Evolutionary conservation across 2,329 filamentous ascomycete genomes (phyloP).

Genomic region (Xylariaceae sp.): DNA sequence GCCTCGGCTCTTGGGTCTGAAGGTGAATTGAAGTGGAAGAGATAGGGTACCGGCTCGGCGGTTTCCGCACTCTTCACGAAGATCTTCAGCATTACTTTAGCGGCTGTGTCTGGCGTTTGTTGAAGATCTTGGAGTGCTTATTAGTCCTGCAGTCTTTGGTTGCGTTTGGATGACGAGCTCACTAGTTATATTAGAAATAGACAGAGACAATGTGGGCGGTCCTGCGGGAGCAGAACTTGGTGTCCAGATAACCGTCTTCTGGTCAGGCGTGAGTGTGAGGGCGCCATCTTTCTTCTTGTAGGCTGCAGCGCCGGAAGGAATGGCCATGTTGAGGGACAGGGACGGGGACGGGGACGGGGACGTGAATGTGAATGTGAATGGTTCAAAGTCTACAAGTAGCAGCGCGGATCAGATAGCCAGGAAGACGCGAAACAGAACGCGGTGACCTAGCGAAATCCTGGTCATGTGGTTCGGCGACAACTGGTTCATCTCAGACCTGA

Average conservation of each 20-base stretch:
- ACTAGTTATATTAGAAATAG: constrained; percentile 78
- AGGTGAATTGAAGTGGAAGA: constrained; percentile 84
- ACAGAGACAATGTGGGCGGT: constrained; percentile 63
- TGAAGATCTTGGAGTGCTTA: constrained; percentile 67
- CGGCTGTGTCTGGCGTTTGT: constrained; percentile 80
- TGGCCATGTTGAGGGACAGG: constrained; percentile 44
- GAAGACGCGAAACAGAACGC: neutral
- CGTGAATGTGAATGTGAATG: neutral
- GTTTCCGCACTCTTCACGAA: constrained; percentile 65
- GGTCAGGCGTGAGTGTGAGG: constrained; percentile 69
- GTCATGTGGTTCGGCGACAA: neutral
- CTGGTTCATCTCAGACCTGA: neutral
- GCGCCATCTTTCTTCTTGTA: constrained; percentile 97
- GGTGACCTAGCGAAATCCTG: neutral
- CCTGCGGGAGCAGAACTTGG: constrained; percentile 59
- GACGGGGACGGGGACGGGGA: neutral
- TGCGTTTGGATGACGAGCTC: constrained; percentile 34
- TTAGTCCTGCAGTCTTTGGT: constrained; percentile 9
- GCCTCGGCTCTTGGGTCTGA: constrained; percentile 76
- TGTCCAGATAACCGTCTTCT: constrained; percentile 75
- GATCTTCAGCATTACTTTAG: constrained; percentile 93
- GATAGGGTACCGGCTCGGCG: constrained; percentile 63
- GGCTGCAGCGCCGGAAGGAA: constrained; percentile 61
- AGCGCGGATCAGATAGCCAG: neutral
- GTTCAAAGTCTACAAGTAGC: too few relatives aligned